phyloP scores from a whole-genome alignment of 768 basidiomycete genomes.

The Pleurotus giganteus region DNA sequence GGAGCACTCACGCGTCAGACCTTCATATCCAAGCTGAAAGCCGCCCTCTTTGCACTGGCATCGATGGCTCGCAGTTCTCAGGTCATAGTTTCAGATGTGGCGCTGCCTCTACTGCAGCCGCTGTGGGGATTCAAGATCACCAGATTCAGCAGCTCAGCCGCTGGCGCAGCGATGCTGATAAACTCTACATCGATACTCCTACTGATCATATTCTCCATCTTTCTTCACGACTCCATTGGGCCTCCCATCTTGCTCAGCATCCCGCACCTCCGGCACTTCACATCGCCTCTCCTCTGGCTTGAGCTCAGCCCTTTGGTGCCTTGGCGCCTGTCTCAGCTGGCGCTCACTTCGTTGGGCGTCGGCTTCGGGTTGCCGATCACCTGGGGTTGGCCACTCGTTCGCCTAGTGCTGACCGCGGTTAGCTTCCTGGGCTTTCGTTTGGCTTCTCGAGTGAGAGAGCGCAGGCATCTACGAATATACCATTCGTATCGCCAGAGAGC shows the following conservation, averaged over 20 bases:
- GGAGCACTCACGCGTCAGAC: slow-evolving; percentile 11
- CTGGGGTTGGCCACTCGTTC: not conserved
- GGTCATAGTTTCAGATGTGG: slow-evolving; percentile 28
- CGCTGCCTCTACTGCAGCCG: slow-evolving; percentile 26
- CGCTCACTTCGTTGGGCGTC: too few species aligned
- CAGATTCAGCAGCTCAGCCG: too few species aligned
- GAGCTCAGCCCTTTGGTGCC: not conserved
- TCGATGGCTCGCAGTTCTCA: slow-evolving; percentile 8
- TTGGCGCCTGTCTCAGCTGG: not conserved
- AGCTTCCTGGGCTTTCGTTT: not conserved
- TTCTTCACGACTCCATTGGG: too few species aligned
- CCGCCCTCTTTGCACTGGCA: not conserved
- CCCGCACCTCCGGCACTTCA: not conserved
- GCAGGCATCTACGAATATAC: not conserved
- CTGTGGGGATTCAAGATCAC: slow-evolving; percentile 27
- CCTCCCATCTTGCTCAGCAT: slow-evolving; percentile 25
- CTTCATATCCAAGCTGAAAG: slow-evolving; percentile 16
- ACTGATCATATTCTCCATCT: too few species aligned
- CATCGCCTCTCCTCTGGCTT: not conserved
- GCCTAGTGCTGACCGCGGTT: not conserved
- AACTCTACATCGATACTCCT: too few species aligned
- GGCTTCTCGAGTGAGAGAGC: not conserved
- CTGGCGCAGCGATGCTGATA: too few species aligned
- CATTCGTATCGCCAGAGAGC: not conserved
- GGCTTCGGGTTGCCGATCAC: too few species aligned